Percentiles rank a stretch among this genome's conserved stretches.
These are phyloP conservation scores for Trypanosoma platydactyli DNA, from an alignment of 208 protist species.

Conservation along the genomic window DNA sequence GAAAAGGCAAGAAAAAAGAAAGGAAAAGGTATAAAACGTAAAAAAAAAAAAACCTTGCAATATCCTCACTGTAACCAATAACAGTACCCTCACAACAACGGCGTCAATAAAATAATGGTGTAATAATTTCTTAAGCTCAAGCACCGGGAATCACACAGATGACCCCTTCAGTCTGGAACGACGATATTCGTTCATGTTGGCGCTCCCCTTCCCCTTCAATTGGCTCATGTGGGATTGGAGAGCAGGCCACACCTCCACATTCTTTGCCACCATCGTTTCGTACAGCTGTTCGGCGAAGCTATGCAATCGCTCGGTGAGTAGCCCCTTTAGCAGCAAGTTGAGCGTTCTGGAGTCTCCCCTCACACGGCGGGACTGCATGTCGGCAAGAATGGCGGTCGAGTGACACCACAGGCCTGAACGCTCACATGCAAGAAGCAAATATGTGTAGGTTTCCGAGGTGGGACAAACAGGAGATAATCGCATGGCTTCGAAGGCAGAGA, in stretches of 20 bases:
- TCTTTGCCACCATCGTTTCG: conserved; percentile 65
- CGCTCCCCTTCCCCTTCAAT: background rate
- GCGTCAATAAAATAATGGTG: too few relatives aligned
- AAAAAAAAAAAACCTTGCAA: too few relatives aligned
- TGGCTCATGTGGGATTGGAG: conserved; percentile 49
- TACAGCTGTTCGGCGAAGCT: conserved; percentile 74
- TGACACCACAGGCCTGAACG: conserved; percentile 66
- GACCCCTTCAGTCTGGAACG: too few relatives aligned
- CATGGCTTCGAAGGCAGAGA: conserved; percentile 65
- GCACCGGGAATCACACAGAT: too few relatives aligned
- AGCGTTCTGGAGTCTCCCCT: conserved; percentile 72
- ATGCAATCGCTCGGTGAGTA: conserved; percentile 64
- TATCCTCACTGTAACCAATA: too few relatives aligned
- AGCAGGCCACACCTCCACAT: conserved; percentile 78
- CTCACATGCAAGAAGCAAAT: conserved; percentile 80
- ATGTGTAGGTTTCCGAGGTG: conserved; percentile 77
- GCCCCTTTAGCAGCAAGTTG: conserved; percentile 83
- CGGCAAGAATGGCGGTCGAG: conserved; percentile 55
- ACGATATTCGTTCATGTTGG: background rate
- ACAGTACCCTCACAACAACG: too few relatives aligned
- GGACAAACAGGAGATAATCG: conserved; percentile 26
- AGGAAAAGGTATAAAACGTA: background rate
- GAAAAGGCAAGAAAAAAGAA: conserved; percentile 5
- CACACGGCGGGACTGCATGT: conserved; percentile 78
- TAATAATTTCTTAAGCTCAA: too few relatives aligned